These are phyloP conservation scores for Thermomucor indicae-seudaticae DNA, from an alignment of 371 early-diverging fungal species.

Conservation along the genomic window DNA sequence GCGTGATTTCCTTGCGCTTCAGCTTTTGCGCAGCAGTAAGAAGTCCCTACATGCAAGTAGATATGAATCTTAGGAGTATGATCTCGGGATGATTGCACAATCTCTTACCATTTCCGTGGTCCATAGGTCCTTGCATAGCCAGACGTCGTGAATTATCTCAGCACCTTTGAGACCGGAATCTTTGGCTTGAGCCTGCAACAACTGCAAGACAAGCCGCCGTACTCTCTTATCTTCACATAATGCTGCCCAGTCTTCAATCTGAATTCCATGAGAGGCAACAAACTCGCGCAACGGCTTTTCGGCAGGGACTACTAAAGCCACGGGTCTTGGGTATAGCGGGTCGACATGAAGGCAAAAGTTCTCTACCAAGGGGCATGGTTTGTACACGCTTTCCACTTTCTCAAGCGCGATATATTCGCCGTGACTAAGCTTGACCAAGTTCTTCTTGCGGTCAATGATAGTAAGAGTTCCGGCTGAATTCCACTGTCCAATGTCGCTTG, in stretches of 20 bases:
- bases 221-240: conserved; percentile 19
- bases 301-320: conserved; percentile 72
- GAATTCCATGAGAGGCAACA: neutral
- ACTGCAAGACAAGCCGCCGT: conserved; percentile 13
- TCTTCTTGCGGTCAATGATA: conserved; percentile 82
- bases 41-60: conserved; percentile 36
- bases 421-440: conserved; percentile 73
- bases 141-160: conserved; percentile 70
- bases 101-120: conserved; percentile 73
- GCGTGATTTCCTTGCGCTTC: conserved; percentile 75
- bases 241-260: conserved; percentile 21
- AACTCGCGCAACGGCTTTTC: conserved; percentile 23
- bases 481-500: conserved; percentile 85
- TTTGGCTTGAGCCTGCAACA: conserved; percentile 28
- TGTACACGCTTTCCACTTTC: conserved; percentile 93
- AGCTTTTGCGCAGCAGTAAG: conserved; percentile 94
- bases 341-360: conserved; percentile 89
- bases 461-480: conserved; percentile 57
- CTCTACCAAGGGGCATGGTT: conserved; percentile 65
- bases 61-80: neutral
- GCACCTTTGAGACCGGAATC: conserved; percentile 58
- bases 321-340: conserved; percentile 57
- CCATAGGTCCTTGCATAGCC: conserved; percentile 80
- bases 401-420: conserved; percentile 97
- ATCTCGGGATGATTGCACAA: conserved; percentile 3